phyloP scores from a whole-genome alignment of 495 filamentous ascomycete genomes.

The Thermochaetoides thermophila region DNA sequence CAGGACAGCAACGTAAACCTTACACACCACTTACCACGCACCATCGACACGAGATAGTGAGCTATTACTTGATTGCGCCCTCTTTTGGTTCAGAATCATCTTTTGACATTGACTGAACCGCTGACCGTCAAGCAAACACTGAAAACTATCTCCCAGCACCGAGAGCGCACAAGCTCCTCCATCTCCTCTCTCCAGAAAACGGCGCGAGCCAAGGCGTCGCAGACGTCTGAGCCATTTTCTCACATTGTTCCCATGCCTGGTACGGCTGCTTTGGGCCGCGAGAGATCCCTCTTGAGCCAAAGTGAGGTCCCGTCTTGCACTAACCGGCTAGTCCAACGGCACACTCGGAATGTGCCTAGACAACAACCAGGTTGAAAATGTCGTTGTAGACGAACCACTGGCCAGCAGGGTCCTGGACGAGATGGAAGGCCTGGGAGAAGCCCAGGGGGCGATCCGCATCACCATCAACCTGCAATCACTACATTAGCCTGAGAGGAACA shows the following conservation, averaged over 20 bases:
- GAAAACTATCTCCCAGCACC: too few species aligned
- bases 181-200: not conserved
- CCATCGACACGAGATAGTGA: too few species aligned
- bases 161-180: not conserved
- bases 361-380: constrained; percentile 73
- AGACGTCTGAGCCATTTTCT: too few species aligned
- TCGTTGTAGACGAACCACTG: constrained; percentile 84
- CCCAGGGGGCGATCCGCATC: constrained; percentile 70
- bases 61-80: not conserved
- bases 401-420: constrained; percentile 49
- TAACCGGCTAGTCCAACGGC: too few species aligned
- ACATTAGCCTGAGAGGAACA: too few species aligned
- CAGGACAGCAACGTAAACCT: not conserved
- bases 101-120: constrained; percentile 5
- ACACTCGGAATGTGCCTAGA: too few species aligned
- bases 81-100: not conserved
- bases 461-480: too few species aligned
- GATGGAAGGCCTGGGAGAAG: constrained; percentile 76
- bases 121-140: too few species aligned
- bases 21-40: not conserved
- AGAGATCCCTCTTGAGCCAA: too few species aligned
- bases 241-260: too few species aligned
- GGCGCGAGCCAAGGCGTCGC: not conserved
- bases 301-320: too few species aligned
- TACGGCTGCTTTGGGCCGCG: too few species aligned